Evolutionary conservation across 1,139 yeast species (phyloP).

Genomic region (Suzukiozyma palmioleophila): DNA sequence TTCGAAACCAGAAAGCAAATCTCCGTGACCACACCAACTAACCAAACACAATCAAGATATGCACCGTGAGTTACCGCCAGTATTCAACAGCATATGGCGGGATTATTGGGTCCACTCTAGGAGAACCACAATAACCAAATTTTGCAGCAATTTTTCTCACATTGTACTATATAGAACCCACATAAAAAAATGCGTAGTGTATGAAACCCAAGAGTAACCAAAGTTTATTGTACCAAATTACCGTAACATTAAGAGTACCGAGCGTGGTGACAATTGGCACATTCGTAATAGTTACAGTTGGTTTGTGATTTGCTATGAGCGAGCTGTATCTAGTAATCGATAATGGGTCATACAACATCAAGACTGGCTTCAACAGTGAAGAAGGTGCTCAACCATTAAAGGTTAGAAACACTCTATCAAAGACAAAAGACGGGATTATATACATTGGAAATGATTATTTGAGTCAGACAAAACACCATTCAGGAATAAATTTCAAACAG

Average conservation of each 20-base stretch:
- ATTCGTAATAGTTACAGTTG: background rate
- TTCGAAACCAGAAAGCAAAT: too few species aligned
- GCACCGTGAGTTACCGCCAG: too few species aligned
- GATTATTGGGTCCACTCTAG: too few species aligned
- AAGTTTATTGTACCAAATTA: background rate
- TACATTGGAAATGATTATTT: constrained; percentile 70
- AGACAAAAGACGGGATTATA: constrained; percentile 71
- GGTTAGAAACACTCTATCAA: constrained; percentile 66
- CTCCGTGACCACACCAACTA: too few species aligned
- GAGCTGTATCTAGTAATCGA: constrained; percentile 51
- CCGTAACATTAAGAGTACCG: background rate
- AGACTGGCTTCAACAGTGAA: constrained; percentile 58
- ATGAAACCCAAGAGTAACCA: background rate
- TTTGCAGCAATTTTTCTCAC: too few species aligned
- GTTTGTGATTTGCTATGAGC: constrained; percentile 7
- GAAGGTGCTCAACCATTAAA: constrained; percentile 33
- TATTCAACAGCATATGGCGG: too few species aligned
- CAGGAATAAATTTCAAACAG: constrained; percentile 70
- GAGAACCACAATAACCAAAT: too few species aligned
- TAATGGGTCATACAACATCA: constrained; percentile 83
- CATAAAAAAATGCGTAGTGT: too few species aligned
- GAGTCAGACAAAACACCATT: constrained; percentile 60
- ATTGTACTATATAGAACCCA: too few species aligned
- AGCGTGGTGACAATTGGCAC: background rate
- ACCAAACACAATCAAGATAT: too few species aligned